Conservation (phyloP, 371 early-diverging fungal species). For the Saksenaea vasiformis region DNA sequence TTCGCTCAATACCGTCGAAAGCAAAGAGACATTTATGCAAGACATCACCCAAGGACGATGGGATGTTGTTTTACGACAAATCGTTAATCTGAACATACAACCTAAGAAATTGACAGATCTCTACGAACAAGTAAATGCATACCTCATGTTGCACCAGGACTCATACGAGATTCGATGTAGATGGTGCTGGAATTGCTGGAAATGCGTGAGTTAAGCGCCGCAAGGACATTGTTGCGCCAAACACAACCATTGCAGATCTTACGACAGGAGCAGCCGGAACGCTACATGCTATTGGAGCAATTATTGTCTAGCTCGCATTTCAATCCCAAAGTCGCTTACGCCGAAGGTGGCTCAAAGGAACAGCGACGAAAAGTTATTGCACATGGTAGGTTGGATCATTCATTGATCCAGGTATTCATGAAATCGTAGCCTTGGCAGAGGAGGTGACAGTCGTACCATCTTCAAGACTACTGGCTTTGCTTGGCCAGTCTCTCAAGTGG, state of each 20-base stretch:
- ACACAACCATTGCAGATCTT: conserved; percentile 85
- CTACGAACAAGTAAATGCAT: conserved; percentile 79
- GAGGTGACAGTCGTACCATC: conserved; percentile 82
- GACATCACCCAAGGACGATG: conserved; percentile 83
- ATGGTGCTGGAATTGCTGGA: conserved; percentile 87
- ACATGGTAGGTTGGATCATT: conserved; percentile 35
- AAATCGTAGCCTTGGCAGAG: conserved; percentile 45
- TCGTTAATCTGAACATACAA: conserved; percentile 70
- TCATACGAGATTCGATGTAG: conserved; percentile 33
- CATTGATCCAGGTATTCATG: background rate
- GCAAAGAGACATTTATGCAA: conserved; percentile 68
- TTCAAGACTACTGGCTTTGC: conserved; percentile 76
- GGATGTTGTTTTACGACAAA: conserved; percentile 81
- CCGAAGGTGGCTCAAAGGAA: conserved; percentile 59
- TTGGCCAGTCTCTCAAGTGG: conserved; percentile 87
- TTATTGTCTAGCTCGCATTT: conserved; percentile 68
- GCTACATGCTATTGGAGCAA: conserved; percentile 81
- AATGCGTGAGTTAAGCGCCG: conserved; percentile 79
- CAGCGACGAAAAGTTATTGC: conserved; percentile 73
- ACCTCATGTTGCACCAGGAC: background rate
- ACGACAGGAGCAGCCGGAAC: conserved; percentile 71
- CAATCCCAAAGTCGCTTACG: conserved; percentile 60
- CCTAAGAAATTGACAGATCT: conserved; percentile 75
- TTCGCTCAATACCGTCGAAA: conserved; percentile 87
- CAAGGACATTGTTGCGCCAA: conserved; percentile 81